Conservation (phyloP, 2,329 filamentous ascomycete species). For the Colletotrichum sp. region DNA sequence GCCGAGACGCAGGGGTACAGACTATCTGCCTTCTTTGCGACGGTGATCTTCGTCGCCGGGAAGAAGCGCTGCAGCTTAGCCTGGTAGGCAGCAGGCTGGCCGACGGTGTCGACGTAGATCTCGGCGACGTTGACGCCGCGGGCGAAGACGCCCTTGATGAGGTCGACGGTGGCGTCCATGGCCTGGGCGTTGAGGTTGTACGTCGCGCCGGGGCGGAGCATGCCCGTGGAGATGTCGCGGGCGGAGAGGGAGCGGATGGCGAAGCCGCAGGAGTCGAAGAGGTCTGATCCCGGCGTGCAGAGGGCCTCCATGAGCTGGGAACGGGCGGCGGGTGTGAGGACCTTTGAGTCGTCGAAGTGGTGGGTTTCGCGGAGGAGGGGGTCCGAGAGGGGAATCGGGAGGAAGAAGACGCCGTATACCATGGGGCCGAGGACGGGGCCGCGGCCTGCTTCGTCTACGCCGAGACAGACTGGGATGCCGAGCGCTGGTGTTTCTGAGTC, state of each 20-base stretch:
- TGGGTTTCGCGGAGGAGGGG: slow-evolving; percentile 79
- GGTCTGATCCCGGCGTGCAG: slow-evolving; percentile 64
- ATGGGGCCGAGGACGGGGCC: slow-evolving; percentile 89
- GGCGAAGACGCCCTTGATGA: slow-evolving; percentile 80
- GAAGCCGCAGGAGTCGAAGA: slow-evolving; percentile 73
- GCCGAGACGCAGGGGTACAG: slow-evolving; percentile 93
- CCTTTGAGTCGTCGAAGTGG: slow-evolving; percentile 95
- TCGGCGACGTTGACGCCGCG: slow-evolving; percentile 83
- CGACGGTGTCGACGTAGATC: slow-evolving; percentile 96
- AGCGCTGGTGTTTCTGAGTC: slow-evolving; percentile 28
- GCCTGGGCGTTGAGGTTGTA: slow-evolving; percentile 98
- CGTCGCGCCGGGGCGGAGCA: slow-evolving; percentile 67
- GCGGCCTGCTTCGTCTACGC: slow-evolving; percentile 92
- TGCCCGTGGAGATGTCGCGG: slow-evolving; percentile 78
- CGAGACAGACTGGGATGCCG: slow-evolving; percentile 67
- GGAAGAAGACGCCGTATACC: slow-evolving; percentile 75
- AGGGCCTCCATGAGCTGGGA: slow-evolving; percentile 72
- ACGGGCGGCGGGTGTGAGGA: slow-evolving; percentile 81
- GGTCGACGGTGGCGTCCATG: slow-evolving; percentile 84
- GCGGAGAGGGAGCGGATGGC: slow-evolving; percentile 83
- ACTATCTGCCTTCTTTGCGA: slow-evolving; percentile 91
- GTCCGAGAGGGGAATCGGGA: slow-evolving; percentile 74
- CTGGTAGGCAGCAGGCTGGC: slow-evolving; percentile 83
- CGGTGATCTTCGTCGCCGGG: slow-evolving; percentile 75
- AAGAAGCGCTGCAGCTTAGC: slow-evolving; percentile 83